Conservation (phyloP, 306 rosid species). For the Casuarina cunninghamiana region DNA sequence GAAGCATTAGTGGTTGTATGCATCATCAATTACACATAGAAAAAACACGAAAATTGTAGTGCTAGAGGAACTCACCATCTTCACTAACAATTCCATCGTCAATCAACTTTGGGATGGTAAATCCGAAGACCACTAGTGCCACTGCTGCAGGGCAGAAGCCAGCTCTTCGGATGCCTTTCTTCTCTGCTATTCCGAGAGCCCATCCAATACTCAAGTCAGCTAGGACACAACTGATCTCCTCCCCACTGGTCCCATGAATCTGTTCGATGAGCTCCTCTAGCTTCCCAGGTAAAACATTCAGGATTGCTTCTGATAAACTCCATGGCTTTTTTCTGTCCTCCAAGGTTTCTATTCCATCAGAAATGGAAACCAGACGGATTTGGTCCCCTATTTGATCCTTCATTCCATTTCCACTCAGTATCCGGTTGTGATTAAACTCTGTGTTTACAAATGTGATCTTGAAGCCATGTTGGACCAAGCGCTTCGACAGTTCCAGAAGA, state of each 20-base stretch:
- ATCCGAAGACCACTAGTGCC: constrained; percentile 43
- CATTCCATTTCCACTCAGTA: too few species aligned
- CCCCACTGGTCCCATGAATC: constrained; percentile 34
- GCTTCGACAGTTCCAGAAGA: too few species aligned
- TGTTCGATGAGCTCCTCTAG: constrained; percentile 48
- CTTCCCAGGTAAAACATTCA: constrained; percentile 47
- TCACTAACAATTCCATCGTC: not conserved
- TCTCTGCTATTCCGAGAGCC: constrained; percentile 36
- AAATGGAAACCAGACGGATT: too few species aligned
- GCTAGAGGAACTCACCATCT: too few species aligned
- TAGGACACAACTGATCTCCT: constrained; percentile 47
- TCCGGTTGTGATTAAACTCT: too few species aligned
- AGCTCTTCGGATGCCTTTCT: constrained; percentile 32
- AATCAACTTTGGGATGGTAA: constrained; percentile 50
- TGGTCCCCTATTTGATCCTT: too few species aligned
- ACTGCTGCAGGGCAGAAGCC: constrained; percentile 62
- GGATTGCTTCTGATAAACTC: constrained; percentile 32
- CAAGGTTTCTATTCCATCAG: constrained; percentile 18
- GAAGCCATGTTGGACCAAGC: too few species aligned
- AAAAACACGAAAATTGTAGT: too few species aligned
- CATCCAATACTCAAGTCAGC: constrained; percentile 67
- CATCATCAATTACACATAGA: too few species aligned
- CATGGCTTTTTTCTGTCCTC: constrained; percentile 49
- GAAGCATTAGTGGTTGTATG: too few species aligned
- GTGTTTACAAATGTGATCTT: too few species aligned